These are phyloP conservation scores for Microbotryomycetes sp. DNA, from an alignment of 1,284 basidiomycete species.

Conservation along the genomic window DNA sequence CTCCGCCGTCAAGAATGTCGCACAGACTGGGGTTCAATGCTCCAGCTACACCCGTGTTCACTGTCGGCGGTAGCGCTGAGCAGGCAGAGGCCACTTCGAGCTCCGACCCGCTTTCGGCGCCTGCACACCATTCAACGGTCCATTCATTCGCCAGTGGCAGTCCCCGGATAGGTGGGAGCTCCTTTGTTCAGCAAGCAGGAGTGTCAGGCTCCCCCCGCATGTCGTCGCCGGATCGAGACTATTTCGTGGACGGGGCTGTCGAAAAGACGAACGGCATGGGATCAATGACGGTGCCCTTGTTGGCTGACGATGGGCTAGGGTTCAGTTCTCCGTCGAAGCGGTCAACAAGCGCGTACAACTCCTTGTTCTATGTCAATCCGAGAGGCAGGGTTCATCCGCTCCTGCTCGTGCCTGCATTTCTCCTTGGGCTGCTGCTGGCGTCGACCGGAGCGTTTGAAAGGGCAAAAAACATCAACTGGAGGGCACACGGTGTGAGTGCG, in stretches of 20 bases:
- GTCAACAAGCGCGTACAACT: not conserved
- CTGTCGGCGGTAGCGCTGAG: not conserved
- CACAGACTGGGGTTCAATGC: not conserved
- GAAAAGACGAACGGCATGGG: not conserved
- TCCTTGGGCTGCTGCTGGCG: slow-evolving; percentile 28
- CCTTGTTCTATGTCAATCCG: not conserved
- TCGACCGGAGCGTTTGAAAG: slow-evolving; percentile 16
- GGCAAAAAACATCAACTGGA: not conserved
- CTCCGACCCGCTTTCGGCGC: not conserved
- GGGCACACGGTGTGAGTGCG: not conserved
- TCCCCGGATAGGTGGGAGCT: not conserved
- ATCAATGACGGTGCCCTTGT: not conserved
- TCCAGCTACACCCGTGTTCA: not conserved
- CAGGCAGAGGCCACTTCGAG: not conserved
- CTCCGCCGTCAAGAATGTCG: not conserved
- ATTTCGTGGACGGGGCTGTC: not conserved
- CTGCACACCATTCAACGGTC: not conserved
- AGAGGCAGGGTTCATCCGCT: not conserved
- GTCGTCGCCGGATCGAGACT: not conserved
- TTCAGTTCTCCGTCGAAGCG: not conserved
- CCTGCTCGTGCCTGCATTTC: slow-evolving; percentile 26
- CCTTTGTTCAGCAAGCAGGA: not conserved
- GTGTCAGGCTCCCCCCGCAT: not conserved
- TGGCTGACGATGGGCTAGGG: not conserved
- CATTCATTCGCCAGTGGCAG: not conserved